Evolutionary conservation across 2,329 filamentous ascomycete species (phyloP).

Genomic region (Orbilia blumenaviensis): DNA sequence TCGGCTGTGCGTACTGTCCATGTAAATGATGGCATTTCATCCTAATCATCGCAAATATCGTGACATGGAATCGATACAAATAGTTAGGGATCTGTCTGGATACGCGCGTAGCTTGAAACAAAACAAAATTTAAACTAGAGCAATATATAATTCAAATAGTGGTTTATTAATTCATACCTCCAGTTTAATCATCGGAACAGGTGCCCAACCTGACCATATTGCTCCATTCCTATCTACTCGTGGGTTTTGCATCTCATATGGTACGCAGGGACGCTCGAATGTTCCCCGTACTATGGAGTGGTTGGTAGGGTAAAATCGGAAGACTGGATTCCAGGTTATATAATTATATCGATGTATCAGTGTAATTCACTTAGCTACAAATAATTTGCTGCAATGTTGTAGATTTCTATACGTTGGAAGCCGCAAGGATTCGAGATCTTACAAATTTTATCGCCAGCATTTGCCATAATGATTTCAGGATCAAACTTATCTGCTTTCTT

Average conservation of each 20-base stretch:
- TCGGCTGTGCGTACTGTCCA: slow-evolving; percentile 67
- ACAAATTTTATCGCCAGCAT: slow-evolving; percentile 66
- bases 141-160: neutral
- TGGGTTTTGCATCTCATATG: slow-evolving; percentile 66
- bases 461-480: slow-evolving; percentile 60
- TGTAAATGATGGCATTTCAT: slow-evolving; percentile 60
- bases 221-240: slow-evolving; percentile 61
- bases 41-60: slow-evolving; percentile 9
- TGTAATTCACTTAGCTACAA: neutral
- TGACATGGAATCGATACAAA: too few relatives aligned
- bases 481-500: slow-evolving; percentile 60
- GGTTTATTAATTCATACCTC: slow-evolving; percentile 60
- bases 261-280: slow-evolving; percentile 71
- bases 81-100: too few relatives aligned
- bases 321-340: slow-evolving; percentile 63
- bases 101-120: too few relatives aligned
- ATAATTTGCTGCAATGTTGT: neutral
- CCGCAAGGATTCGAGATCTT: slow-evolving; percentile 42
- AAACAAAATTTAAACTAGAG: too few relatives aligned
- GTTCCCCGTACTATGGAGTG: slow-evolving; percentile 73
- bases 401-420: neutral
- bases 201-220: slow-evolving; percentile 67
- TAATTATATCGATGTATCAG: neutral
- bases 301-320: slow-evolving; percentile 71
- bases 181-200: slow-evolving; percentile 64